These are phyloP conservation scores for Asterella californica DNA, from an alignment of 225 moss, liverwort and hornwort species.

Conservation along the genomic window DNA sequence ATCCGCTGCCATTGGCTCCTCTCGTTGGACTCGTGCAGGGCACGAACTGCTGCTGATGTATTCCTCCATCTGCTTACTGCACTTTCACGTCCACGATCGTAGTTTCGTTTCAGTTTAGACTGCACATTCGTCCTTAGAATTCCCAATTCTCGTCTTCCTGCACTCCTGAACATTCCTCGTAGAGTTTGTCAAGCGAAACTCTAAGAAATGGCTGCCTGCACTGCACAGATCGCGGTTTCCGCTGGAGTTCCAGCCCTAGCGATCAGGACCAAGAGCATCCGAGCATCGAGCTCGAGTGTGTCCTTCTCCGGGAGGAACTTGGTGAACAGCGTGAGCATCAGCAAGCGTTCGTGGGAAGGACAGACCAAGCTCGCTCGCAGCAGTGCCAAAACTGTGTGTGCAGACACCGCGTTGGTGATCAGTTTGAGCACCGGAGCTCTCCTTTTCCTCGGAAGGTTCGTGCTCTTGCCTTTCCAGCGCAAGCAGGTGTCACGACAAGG, in stretches of 20 bases:
- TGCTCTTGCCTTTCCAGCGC: slow-evolving; percentile 76
- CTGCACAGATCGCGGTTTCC: slow-evolving; percentile 41
- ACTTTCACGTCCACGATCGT: not conserved
- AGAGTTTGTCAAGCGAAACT: not conserved
- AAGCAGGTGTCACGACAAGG: slow-evolving; percentile 59
- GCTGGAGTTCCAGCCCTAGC: slow-evolving; percentile 54
- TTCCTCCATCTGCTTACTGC: not conserved
- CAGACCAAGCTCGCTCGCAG: slow-evolving; percentile 50
- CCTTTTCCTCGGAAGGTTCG: slow-evolving; percentile 79
- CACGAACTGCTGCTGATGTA: not conserved
- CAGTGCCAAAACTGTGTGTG: slow-evolving; percentile 52
- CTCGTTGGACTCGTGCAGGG: not conserved
- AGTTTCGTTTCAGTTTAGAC: not conserved
- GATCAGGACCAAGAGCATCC: slow-evolving; percentile 33
- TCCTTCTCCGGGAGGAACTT: slow-evolving; percentile 57
- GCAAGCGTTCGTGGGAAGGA: slow-evolving; percentile 41
- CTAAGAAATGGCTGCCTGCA: slow-evolving; percentile 62
- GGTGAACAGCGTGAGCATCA: slow-evolving; percentile 41
- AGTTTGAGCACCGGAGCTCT: slow-evolving; percentile 62
- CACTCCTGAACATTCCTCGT: not conserved
- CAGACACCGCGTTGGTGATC: slow-evolving; percentile 49
- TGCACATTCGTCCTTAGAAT: not conserved
- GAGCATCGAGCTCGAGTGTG: slow-evolving; percentile 39
- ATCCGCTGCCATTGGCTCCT: slow-evolving; percentile 13
- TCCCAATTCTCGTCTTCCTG: not conserved